phyloP scores from a whole-genome alignment of 768 basidiomycete species.

The Rhodocollybia butyracea region DNA sequence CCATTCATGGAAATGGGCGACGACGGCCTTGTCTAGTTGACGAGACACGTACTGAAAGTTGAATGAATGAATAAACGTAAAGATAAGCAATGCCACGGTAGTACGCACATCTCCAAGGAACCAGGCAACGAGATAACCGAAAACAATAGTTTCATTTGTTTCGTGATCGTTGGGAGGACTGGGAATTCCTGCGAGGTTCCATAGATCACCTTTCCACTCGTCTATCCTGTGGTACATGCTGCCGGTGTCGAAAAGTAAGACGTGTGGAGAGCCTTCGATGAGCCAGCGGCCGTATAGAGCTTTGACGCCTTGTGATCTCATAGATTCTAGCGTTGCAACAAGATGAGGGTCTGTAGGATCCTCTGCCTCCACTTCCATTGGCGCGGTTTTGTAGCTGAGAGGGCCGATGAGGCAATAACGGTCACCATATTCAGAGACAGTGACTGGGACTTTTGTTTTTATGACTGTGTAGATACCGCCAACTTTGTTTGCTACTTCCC shows the following conservation, averaged over 20 bases:
- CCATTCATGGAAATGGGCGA: slow-evolving; percentile 99
- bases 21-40: slow-evolving; percentile 80
- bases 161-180: slow-evolving; percentile 95
- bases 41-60: slow-evolving; percentile 67
- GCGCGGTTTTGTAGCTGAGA: slow-evolving; percentile 96
- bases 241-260: slow-evolving; percentile 94
- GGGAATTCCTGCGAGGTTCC: slow-evolving; percentile 98
- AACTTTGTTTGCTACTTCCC: slow-evolving; percentile 99
- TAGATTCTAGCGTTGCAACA: slow-evolving; percentile 68
- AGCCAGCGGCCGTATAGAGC: slow-evolving; percentile 96
- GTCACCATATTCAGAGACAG: slow-evolving; percentile 92
- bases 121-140: slow-evolving; percentile 98
- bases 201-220: slow-evolving; percentile 98
- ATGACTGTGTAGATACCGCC: slow-evolving; percentile 99
- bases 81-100: slow-evolving; percentile 6
- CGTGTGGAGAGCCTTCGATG: slow-evolving; percentile 93
- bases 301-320: slow-evolving; percentile 91
- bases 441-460: slow-evolving; percentile 99
- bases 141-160: slow-evolving; percentile 97
- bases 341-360: slow-evolving; percentile 84
- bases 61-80: not conserved
- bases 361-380: slow-evolving; percentile 96
- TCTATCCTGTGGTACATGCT: slow-evolving; percentile 85
- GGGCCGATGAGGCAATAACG: slow-evolving; percentile 96
- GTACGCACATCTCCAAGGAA: slow-evolving; percentile 92